Base-by-base conservation (phyloP, 192 early-diverging fungal genomes). In the Linderina pennispora region DNA sequence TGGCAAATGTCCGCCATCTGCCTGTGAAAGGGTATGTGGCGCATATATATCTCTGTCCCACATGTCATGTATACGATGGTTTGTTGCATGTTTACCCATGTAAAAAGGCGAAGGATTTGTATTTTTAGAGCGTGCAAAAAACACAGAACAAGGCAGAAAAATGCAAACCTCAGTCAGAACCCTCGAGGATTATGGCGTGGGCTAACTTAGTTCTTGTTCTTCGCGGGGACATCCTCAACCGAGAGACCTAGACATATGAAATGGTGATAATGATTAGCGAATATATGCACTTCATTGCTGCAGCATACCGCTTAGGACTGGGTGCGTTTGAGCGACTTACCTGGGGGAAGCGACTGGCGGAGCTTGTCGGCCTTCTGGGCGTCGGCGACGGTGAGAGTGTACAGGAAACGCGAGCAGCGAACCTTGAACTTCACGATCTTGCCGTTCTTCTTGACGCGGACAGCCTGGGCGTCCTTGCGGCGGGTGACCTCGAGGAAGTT, bases 401-500 rank as follows among this genome's bases (percentile, higher is more conserved):
- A 98, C 65, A 98, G 82, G 85, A 92, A 97, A 61, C 83, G 82
- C 50, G 94, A 91, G 87, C 95, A 94, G 75, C 95, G 83, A 55
- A 98, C 86, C 91, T 98, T 98, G 86, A 98, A 97, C 84, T 98
- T 98, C 84, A 79, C 76, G 57, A 88, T 62, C 53, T 77, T 78
- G 61, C 77, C 84, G 80, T 84, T 92, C 86, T 94, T 93, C 90
- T 97, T 97, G 74, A 98, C 87, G 73, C 86, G 86, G 50, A 91
- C 85, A 85, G 85, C 80, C 58, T 84, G 80, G 67, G 92, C 95
- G 65, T 94, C 93, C 85, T 94, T 97, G 80, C 93, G 89, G 65
- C 86, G 79, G 54, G 95, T 87, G 60, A 89, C 88, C 65, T 88
- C 80, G 58, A 98, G 84, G 81, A 98, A 98, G 65, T 94, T 80